Evolutionary conservation across 1,284 basidiomycete species (phyloP).

Genomic region (Somion occarium): DNA sequence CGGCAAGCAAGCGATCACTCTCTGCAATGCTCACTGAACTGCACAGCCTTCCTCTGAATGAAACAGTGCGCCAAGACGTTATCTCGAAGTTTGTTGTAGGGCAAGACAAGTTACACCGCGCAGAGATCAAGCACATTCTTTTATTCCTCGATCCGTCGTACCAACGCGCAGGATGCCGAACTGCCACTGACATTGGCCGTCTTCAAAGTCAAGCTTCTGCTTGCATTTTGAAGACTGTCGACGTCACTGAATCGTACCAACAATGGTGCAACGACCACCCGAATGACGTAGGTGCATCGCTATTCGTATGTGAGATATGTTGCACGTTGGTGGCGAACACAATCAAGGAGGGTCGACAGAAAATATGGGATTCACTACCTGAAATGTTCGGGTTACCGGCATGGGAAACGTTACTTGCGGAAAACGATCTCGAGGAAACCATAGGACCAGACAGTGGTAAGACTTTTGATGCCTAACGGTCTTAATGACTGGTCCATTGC

Average conservation of each 20-base stretch:
- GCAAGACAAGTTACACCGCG: constrained; percentile 10
- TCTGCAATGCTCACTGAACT: constrained; percentile 8
- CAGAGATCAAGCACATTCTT: constrained; percentile 9
- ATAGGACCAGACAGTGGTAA: neutral
- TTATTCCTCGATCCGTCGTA: constrained; percentile 12
- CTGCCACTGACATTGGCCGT: neutral
- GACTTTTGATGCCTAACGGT: neutral
- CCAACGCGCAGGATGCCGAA: constrained; percentile 10
- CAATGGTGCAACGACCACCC: constrained; percentile 6
- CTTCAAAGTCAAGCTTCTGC: neutral
- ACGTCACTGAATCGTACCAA: constrained; percentile 4
- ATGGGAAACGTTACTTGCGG: constrained; percentile 6
- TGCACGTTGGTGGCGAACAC: neutral
- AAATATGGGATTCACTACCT: constrained; percentile 5
- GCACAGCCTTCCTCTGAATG: constrained; percentile 8
- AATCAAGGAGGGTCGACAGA: neutral
- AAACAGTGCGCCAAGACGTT: constrained; percentile 6
- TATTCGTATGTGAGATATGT: constrained; percentile 5
- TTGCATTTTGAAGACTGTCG: constrained; percentile 1
- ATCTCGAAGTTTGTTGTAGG: constrained; percentile 12
- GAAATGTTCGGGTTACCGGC: constrained; percentile 3
- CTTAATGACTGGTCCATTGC: too few species aligned
- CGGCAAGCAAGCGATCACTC: constrained; percentile 10
- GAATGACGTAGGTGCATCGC: neutral
- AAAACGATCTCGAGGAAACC: neutral